A percentile compares a stretch with the other conserved stretches of the same genome.
Conservation (phyloP, 192 early-diverging fungal species). For the Rhizoclosmatium globosum region DNA sequence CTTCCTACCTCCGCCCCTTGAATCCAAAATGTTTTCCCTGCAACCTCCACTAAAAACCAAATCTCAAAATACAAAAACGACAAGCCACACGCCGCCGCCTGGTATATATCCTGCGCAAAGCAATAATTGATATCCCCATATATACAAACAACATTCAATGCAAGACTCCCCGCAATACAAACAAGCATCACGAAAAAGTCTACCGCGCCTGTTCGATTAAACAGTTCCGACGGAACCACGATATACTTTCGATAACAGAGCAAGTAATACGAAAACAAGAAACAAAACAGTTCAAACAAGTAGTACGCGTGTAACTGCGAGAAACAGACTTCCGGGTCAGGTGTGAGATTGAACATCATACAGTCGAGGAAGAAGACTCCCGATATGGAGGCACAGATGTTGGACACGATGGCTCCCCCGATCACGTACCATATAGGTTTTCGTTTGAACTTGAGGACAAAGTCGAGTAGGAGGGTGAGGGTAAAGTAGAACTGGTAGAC, state of each 20-base stretch:
- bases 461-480: neutral
- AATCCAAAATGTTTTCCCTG: neutral
- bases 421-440: slow-evolving; percentile 7
- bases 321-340: neutral
- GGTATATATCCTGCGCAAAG: slow-evolving; percentile 17
- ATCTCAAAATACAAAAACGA: slow-evolving; percentile 18
- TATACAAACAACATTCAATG: slow-evolving; percentile 1
- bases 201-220: neutral
- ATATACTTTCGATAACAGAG: slow-evolving; percentile 1
- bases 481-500: slow-evolving; percentile 3
- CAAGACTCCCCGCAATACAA: neutral
- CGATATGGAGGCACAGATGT: slow-evolving; percentile 4
- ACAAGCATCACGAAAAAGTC: neutral
- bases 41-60: neutral
- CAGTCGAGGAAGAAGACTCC: slow-evolving; percentile 9
- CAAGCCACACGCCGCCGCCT: neutral
- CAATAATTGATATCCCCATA: slow-evolving; percentile 15
- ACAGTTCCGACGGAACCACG: neutral
- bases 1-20: neutral
- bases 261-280: slow-evolving; percentile 12
- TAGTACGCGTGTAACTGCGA: slow-evolving; percentile 10
- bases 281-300: neutral
- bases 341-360: neutral
- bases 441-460: neutral
- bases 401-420: neutral